Conservation (phyloP, 257 asterid genomes). For the Nicotiana otophora region DNA sequence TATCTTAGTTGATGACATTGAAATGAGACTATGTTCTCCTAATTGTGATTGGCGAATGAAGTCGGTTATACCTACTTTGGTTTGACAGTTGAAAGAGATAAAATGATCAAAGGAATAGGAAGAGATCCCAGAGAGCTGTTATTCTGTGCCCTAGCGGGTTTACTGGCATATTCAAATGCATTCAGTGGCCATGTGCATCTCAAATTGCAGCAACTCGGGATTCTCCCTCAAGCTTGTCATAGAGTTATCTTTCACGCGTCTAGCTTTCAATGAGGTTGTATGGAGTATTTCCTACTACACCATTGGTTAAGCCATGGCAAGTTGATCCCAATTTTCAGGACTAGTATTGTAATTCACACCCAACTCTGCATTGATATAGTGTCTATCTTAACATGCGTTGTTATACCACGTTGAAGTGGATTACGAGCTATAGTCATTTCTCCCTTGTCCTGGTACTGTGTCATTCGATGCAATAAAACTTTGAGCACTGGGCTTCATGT, state of each 20-base stretch:
- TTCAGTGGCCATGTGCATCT: slow-evolving; percentile 7
- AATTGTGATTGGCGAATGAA: background rate
- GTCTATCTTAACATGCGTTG: background rate
- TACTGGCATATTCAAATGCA: background rate
- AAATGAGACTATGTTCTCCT: background rate
- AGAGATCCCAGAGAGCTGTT: background rate
- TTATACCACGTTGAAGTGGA: slow-evolving; percentile 2
- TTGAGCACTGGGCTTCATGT: background rate
- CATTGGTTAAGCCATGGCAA: background rate
- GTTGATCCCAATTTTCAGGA: background rate
- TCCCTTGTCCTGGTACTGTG: background rate
- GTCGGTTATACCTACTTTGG: background rate
- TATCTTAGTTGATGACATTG: slow-evolving; percentile 1
- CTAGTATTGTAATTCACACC: background rate
- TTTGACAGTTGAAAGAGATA: slow-evolving; percentile 1
- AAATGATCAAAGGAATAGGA: background rate
- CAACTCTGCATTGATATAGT: background rate
- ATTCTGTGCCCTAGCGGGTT: background rate
- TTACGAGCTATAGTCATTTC: background rate
- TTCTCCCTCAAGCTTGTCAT: background rate
- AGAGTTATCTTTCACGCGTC: background rate
- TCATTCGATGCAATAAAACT: background rate
- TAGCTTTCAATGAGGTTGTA: slow-evolving; percentile 1
- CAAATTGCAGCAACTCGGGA: background rate
- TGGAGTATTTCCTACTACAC: background rate